Conservation (phyloP, 805 yeast species). For the Teunomyces aglyptinius region DNA sequence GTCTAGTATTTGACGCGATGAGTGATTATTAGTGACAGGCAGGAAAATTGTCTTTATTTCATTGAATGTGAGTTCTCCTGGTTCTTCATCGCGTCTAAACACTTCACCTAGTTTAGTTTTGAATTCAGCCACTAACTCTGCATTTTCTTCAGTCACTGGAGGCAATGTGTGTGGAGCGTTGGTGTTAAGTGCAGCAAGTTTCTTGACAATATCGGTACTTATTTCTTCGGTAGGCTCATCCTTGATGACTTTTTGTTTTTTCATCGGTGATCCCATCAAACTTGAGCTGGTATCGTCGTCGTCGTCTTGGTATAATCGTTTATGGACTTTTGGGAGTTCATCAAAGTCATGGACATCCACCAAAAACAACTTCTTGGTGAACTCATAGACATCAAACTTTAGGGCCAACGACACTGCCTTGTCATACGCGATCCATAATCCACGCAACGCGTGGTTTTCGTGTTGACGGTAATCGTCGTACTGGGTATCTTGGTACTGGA, state of each 20-base stretch:
- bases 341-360: conserved; percentile 47
- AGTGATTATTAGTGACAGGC: conserved; percentile 18
- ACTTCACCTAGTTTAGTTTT: conserved; percentile 33
- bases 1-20: conserved; percentile 18
- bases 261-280: conserved; percentile 34
- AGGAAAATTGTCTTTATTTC: conserved; percentile 27
- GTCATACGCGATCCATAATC: conserved; percentile 45
- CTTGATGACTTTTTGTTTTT: conserved; percentile 26
- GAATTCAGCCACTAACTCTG: conserved; percentile 29
- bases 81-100: conserved; percentile 32
- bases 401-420: conserved; percentile 39
- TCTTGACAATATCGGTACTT: conserved; percentile 1
- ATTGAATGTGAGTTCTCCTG: conserved; percentile 13
- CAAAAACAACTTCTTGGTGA: conserved; percentile 35
- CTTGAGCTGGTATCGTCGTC: conserved; percentile 12
- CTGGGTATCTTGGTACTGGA: conserved; percentile 27
- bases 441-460: conserved; percentile 27
- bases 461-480: conserved; percentile 27
- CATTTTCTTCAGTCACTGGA: conserved; percentile 40
- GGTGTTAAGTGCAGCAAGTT: conserved; percentile 27
- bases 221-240: conserved; percentile 3
- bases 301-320: conserved; percentile 14
- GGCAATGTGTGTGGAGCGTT: conserved; percentile 49
- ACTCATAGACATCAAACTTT: conserved; percentile 38
- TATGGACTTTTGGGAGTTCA: conserved; percentile 27